Base-by-base conservation (phyloP, 2,329 filamentous ascomycete species). In the Alternaria rosae region DNA sequence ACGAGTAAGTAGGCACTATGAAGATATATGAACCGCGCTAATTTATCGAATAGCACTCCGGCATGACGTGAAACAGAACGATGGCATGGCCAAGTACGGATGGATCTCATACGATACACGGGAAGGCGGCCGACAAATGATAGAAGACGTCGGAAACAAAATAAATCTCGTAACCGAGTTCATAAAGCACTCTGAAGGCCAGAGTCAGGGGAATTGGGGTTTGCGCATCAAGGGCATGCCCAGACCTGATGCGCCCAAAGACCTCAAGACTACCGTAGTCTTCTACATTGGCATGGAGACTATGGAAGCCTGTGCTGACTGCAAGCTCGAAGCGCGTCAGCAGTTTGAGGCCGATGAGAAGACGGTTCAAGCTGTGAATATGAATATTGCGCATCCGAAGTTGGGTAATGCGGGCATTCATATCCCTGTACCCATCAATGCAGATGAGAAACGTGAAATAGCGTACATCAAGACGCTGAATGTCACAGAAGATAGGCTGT, bases 101-200 rank as follows among this genome's bases (percentile, higher is more conserved):
- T 99, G 95, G 94, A 93, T 97, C 70, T 92, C 95, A 76, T 99
- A 96, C 80, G 94, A 98, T 81, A 89, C 92, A 30, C 86, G 94
- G 59, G 89, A 85, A 55, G 95, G 94, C 62, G 95, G 94, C 51
- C 85, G 91, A 17, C 92, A 98, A 80, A 91, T 91, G 2, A 94
- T 98, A 59, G 92, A 94, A 74, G 95, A 98, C 76, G 88, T 89
- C 54, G 89, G 87, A 44, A 98, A 97, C 80, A 87, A 87, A 55
- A 86, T 98, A 65, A 93, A 97, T 80, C 86, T 98, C 64, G 95
- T 91, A 9, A 97, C 94, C 25, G 91, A 91, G 43, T 97, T 97
- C 79, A 88, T 97, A 75, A 98, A 98, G 82, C 85, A 95, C 25
- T 91, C 92, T 3, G 93, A 93, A 23, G 93, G 93, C 48, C 84